Evolutionary conservation across 495 filamentous ascomycete genomes (phyloP), one percentile per base, ranked within the genome.

Genomic region (Neurospora discreta): DNA sequence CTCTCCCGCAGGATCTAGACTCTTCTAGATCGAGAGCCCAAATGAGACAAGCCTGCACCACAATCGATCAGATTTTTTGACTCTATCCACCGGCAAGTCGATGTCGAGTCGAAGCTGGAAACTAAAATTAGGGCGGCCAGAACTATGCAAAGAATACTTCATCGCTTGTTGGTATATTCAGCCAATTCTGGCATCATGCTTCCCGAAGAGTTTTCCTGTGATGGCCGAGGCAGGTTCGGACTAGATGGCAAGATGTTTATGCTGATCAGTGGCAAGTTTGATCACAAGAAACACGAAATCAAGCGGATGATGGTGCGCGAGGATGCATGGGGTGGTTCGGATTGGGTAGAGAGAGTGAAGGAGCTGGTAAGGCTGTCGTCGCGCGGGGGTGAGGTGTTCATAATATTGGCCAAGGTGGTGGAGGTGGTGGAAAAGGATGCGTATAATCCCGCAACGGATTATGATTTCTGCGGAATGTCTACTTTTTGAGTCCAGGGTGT

Each of bases 141-240:
- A 20, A 1, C 9, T 1, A 46, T 46, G 43, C 43, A 13, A 10
- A 20, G 0, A 0, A 46, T 46, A 1, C 3, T 46, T 0, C n/a
- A 10, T 23, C 43, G 4, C 1, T 8, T 46, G 1, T 46, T 46
- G 43, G 13, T 23, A 11, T 23, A 23, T 1, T 13, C 43, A 13
- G 0, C 1, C n/a, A 9, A 20, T 1, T 46, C 6, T 6, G 43
- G 8, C 5, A 1, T 23, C 9, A 23, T 1, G 0, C 11, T 46
- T 1, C 44, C 44, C 10, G 1, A 13, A 0, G 44, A 23, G 0
- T 46, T 46, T 46, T 1, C 0, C 20, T 11, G 44, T 4, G n/a
- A 36, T 3, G 33, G 10, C 11, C 44, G 2, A 7, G 42, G 4
- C 1, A 23, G n/a, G 44, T 0, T 23, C 3, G 44, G 44, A 5